Percentiles rank a stretch among this genome's conserved stretches.
phyloP scores from a whole-genome alignment of 495 filamentous ascomycete species.

The Penicillium crystallinum region DNA sequence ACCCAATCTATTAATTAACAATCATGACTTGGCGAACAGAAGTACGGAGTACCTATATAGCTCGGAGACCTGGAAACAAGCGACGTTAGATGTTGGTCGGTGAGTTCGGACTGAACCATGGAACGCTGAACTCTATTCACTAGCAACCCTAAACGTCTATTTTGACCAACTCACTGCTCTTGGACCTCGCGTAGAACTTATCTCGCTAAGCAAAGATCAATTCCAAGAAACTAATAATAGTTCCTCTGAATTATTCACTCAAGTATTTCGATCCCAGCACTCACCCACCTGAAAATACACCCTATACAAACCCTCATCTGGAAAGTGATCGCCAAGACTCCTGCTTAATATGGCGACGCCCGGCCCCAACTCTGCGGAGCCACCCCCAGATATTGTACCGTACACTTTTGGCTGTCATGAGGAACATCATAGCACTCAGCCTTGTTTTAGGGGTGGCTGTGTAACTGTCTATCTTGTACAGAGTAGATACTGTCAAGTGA shows the following conservation, averaged over 20 bases:
- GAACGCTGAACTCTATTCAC: constrained; percentile 6
- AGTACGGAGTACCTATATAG: neutral
- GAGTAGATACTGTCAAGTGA: neutral
- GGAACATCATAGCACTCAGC: neutral
- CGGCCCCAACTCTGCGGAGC: neutral
- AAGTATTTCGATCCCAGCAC: neutral
- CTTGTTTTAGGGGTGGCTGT: neutral
- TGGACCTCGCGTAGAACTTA: neutral
- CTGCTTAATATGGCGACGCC: neutral
- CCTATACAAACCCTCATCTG: neutral
- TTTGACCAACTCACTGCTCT: neutral
- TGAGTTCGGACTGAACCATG: constrained; percentile 5
- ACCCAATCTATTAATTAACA: neutral
- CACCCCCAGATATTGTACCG: neutral
- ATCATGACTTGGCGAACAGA: neutral
- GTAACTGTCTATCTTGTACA: neutral
- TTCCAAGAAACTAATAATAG: too few relatives aligned
- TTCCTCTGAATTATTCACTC: neutral
- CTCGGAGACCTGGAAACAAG: neutral
- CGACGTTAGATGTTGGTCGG: constrained; percentile 1
- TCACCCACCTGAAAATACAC: too few relatives aligned
- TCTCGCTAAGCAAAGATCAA: too few relatives aligned
- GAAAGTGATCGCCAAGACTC: neutral
- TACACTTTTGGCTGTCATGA: neutral
- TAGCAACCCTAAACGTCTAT: constrained; percentile 2